Conservation (phyloP, 257 asterid genomes). For the Linderniella brevidens region DNA sequence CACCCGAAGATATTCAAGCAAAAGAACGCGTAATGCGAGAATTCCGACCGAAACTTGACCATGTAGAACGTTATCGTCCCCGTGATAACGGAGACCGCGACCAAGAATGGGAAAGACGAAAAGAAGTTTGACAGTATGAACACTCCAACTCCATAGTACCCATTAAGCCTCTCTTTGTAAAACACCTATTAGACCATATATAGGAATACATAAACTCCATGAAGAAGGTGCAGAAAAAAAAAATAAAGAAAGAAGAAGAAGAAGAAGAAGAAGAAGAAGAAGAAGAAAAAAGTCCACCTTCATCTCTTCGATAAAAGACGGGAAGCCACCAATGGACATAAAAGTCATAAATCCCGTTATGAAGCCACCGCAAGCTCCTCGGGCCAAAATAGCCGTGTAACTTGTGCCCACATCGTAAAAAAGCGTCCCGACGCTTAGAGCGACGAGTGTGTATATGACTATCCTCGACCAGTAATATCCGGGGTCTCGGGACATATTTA, state of each 20-base stretch:
- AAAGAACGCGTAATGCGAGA: slow-evolving; percentile 47
- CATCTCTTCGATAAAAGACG: slow-evolving; percentile 90
- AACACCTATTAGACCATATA: slow-evolving; percentile 34
- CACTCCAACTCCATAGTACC: slow-evolving; percentile 72
- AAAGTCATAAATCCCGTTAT: slow-evolving; percentile 86
- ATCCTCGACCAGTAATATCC: slow-evolving; percentile 89
- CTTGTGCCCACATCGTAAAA: slow-evolving; percentile 82
- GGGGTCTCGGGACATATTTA: slow-evolving; percentile 64
- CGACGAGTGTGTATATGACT: slow-evolving; percentile 50
- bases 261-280: neutral
- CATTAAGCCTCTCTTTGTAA: slow-evolving; percentile 65
- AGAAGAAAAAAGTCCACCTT: slow-evolving; percentile 15
- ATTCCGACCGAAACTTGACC: slow-evolving; percentile 52
- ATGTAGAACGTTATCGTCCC: slow-evolving; percentile 68
- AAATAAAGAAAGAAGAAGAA: neutral
- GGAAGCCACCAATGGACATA: slow-evolving; percentile 97
- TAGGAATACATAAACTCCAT: neutral
- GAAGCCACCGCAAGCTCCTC: slow-evolving; percentile 94
- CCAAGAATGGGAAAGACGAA: slow-evolving; percentile 71
- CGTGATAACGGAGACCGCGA: slow-evolving; percentile 33
- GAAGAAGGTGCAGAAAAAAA: no score
- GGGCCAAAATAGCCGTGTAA: slow-evolving; percentile 68
- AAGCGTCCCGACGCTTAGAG: slow-evolving; percentile 70
- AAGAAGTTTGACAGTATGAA: slow-evolving; percentile 69
- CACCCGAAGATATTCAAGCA: slow-evolving; percentile 67